A percentile compares a stretch with the other conserved stretches of the same genome.
Conservation (phyloP, 2,329 filamentous ascomycete genomes). For the Diaporthe sp. region DNA sequence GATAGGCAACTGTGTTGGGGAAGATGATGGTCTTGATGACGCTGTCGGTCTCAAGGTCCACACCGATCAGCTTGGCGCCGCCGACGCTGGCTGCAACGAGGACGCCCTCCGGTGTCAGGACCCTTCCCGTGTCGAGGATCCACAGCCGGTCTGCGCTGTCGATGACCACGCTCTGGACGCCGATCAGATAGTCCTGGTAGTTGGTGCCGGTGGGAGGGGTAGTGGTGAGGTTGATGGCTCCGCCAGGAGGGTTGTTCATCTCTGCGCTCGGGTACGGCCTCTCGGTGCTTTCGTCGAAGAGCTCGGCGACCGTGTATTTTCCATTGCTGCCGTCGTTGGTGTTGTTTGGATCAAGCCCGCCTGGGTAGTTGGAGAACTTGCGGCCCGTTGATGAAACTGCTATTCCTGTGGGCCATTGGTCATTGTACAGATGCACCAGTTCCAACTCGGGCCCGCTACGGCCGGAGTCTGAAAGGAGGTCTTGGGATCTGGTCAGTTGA, state of each 20-base stretch:
- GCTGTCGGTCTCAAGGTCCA: constrained; percentile 55
- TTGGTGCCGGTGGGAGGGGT: constrained; percentile 54
- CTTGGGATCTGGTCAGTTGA: not conserved
- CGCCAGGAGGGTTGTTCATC: constrained; percentile 56
- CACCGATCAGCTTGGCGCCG: constrained; percentile 61
- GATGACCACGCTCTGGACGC: constrained; percentile 62
- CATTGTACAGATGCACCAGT: constrained; percentile 60
- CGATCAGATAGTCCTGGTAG: constrained; percentile 59
- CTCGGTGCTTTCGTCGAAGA: constrained; percentile 39
- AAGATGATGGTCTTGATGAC: constrained; percentile 63
- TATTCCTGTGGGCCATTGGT: constrained; percentile 60
- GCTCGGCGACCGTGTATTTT: constrained; percentile 55
- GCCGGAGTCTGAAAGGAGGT: not conserved
- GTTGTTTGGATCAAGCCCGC: constrained; percentile 56
- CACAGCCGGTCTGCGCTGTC: constrained; percentile 60
- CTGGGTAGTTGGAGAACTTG: constrained; percentile 63
- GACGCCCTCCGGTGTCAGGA: constrained; percentile 44
- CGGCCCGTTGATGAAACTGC: constrained; percentile 61
- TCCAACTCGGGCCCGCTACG: constrained; percentile 54
- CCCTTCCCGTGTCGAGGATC: constrained; percentile 63
- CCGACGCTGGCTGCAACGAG: constrained; percentile 56
- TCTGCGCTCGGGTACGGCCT: constrained; percentile 40
- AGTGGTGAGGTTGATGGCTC: constrained; percentile 61
- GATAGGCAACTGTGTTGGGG: constrained; percentile 53
- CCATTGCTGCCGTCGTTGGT: constrained; percentile 47